Evolutionary conservation across 208 protist species (phyloP), one percentile per base, ranked within the genome.

Genomic region (Leishmania guyanensis): DNA sequence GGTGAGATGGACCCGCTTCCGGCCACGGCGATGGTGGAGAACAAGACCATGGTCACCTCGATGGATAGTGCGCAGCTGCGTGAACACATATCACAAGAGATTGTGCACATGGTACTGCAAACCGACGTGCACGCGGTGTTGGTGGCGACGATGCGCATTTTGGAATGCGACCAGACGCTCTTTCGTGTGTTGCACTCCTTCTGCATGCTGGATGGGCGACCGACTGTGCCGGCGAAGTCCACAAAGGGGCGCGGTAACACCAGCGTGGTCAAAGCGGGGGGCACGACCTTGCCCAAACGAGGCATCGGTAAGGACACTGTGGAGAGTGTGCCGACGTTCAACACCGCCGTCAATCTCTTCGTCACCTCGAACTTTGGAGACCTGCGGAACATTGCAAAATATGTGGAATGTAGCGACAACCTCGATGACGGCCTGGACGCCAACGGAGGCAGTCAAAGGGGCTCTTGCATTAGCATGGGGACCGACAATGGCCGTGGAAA

Each of bases 81-180:
- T 5, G 82, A 86, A 74, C 5, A 71, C 50, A 50, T 82, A 36
- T 82, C 77, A 17, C 82, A 86, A 33, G 74, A 82, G 5, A 46
- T 86, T 12, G 73, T 86, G 43, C 82, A 82, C 51, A 82, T 86
- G 29, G 73, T 86, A 5, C 82, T 86, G 16, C 82, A 86, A 65
- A 86, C 74, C 3, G 82, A 86, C 78, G 46, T 86, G 62, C 78
- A 82, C 33, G 77, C 77, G 0, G 54, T 86, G 36, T 78, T 86
- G 26, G 58, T 26, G 46, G 82, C 78, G 51, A 86, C 78, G 26
- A 77, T 54, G 29, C 82, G 82, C 29, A 74, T 86, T 43, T 66
- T 86, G 46, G 73, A 86, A 58, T 86, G 82, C 74, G 82, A 86
- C n/a, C 82, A 68, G 39, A 80, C 82, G 5, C 78, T 86, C 22